A percentile compares a stretch with the other conserved stretches of the same genome.
Evolutionary conservation across 139 green algal genomes (phyloP).

Genomic region (Tetratostichococcus sp.): DNA sequence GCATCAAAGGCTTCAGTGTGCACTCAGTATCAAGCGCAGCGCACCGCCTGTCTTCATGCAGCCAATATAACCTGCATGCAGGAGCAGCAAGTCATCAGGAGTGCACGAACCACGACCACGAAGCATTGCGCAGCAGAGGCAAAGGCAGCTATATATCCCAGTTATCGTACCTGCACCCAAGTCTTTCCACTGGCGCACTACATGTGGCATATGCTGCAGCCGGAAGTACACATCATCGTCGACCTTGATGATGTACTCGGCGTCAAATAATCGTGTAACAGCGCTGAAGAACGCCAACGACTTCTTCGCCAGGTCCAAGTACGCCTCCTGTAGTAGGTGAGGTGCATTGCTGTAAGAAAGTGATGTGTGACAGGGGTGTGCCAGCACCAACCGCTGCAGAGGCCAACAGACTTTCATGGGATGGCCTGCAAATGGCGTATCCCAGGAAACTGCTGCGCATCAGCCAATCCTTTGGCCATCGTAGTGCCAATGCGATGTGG

Average conservation of each 20-base stretch:
- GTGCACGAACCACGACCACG: no score
- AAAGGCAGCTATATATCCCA: not conserved
- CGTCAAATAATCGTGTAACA: constrained; percentile 24
- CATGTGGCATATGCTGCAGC: constrained; percentile 31
- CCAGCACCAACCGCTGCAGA: no score
- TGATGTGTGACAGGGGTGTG: no score
- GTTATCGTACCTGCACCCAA: not conserved
- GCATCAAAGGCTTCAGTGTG: no score
- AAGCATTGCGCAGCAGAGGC: no score
- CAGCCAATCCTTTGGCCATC: no score
- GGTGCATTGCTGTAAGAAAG: no score
- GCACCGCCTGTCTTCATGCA: constrained; percentile 62
- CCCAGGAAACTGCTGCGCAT: no score
- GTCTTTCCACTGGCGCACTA: constrained; percentile 41
- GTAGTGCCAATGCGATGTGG: no score
- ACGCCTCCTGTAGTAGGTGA: constrained; percentile 61
- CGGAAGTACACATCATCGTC: constrained; percentile 54
- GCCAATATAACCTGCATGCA: constrained; percentile 52
- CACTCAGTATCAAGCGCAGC: no score
- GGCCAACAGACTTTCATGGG: not conserved
- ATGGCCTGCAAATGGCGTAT: not conserved
- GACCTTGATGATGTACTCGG: constrained; percentile 62
- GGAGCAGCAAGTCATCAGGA: not conserved
- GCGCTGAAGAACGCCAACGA: constrained; percentile 55
- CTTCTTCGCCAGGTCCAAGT: constrained; percentile 63